These are phyloP conservation scores for Bipolaris sorokiniana DNA, from an alignment of 2,329 filamentous ascomycete genomes.

Conservation along the genomic window DNA sequence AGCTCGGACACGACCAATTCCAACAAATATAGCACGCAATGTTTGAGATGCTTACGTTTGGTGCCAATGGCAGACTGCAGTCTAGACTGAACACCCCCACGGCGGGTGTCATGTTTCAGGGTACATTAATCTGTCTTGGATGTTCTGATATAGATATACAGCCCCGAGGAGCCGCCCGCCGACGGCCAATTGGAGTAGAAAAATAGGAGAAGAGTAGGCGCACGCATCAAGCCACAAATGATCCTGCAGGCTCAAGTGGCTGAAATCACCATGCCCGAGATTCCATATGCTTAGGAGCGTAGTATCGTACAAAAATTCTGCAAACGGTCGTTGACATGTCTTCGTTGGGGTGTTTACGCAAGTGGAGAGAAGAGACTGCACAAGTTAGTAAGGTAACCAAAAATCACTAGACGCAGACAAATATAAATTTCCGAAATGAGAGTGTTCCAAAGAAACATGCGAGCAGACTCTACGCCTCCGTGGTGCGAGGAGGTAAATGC, in stretches of 20 bases:
- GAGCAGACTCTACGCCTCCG: neutral
- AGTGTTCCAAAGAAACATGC: neutral
- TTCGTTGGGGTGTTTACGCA: slow-evolving; percentile 31
- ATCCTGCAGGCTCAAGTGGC: slow-evolving; percentile 15
- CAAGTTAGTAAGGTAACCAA: slow-evolving; percentile 24
- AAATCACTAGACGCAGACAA: neutral
- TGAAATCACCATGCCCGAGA: slow-evolving; percentile 22
- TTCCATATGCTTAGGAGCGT: slow-evolving; percentile 36
- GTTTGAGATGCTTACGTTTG: slow-evolving; percentile 17
- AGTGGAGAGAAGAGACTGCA: slow-evolving; percentile 49
- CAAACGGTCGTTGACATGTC: slow-evolving; percentile 23
- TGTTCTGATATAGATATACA: slow-evolving; percentile 27
- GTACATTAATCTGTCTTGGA: slow-evolving; percentile 17
- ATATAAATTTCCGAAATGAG: neutral
- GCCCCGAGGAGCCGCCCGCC: slow-evolving; percentile 19
- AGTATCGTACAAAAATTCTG: slow-evolving; percentile 40
- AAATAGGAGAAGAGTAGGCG: slow-evolving; percentile 26
- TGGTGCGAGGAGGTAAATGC: neutral
- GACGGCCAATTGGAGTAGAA: slow-evolving; percentile 21
- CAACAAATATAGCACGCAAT: slow-evolving; percentile 25
- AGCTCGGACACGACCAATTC: slow-evolving; percentile 9
- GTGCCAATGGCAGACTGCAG: slow-evolving; percentile 9
- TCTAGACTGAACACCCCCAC: slow-evolving; percentile 15
- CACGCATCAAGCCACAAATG: neutral
- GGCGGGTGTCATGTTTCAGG: slow-evolving; percentile 18